Conservation (phyloP, 1,284 basidiomycete genomes). For the Puccinia sorghi region DNA sequence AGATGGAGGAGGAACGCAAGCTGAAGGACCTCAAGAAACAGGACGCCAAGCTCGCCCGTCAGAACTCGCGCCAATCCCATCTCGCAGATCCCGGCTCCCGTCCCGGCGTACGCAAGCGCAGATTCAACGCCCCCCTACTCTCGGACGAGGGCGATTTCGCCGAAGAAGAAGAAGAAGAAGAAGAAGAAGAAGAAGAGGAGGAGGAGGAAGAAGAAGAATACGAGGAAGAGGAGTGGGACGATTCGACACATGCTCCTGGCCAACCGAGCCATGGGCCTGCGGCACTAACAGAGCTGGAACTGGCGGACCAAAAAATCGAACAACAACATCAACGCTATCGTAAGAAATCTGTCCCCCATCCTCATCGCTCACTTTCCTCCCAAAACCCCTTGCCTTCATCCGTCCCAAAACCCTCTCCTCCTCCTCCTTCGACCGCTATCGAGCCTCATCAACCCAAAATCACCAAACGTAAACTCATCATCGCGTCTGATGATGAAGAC, state of each 20-base stretch:
- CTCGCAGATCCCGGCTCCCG: conserved; percentile 3
- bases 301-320: conserved; percentile 32
- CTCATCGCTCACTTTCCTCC: neutral
- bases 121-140: conserved; percentile 29
- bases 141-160: conserved; percentile 51
- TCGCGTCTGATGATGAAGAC: conserved; percentile 47
- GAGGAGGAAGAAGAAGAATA: too few relatives aligned
- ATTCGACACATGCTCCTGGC: conserved; percentile 51
- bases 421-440: too few relatives aligned
- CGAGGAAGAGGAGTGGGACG: conserved; percentile 55
- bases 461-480: conserved; percentile 39
- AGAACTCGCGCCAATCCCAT: conserved; percentile 8
- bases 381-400: too few relatives aligned
- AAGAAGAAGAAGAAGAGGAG: conserved; percentile 52
- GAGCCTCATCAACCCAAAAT: conserved; percentile 4
- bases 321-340: conserved; percentile 13
- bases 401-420: neutral
- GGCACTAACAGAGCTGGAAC: conserved; percentile 25
- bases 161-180: conserved; percentile 43
- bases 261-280: conserved; percentile 10
- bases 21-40: conserved; percentile 51
- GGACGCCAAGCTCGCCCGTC: conserved; percentile 3
- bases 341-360: conserved; percentile 9
- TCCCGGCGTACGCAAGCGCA: conserved; percentile 1
- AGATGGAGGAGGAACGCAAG: conserved; percentile 56